Conservation (phyloP, 2,329 filamentous ascomycete species). For the Cladosporium oxysporum region DNA sequence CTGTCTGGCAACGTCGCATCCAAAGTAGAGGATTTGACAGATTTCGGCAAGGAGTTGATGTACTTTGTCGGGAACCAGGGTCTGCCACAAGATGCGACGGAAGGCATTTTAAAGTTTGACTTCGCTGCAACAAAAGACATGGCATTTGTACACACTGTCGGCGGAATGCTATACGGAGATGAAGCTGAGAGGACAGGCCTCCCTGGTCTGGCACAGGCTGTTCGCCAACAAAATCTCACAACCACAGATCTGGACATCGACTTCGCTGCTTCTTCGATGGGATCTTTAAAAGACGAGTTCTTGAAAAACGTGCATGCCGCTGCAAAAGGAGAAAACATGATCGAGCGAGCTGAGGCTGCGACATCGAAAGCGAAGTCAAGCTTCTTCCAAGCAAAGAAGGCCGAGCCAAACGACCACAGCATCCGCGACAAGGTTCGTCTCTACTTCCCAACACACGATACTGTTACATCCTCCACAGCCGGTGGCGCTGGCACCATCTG, state of each 20-base stretch:
- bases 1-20: constrained; percentile 38
- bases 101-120: constrained; percentile 76
- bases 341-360: constrained; percentile 12
- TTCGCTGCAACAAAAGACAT: constrained; percentile 71
- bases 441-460: constrained; percentile 77
- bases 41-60: constrained; percentile 69
- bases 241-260: constrained; percentile 49
- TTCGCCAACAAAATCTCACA: constrained; percentile 63
- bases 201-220: constrained; percentile 68
- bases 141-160: constrained; percentile 80
- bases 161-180: constrained; percentile 38
- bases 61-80: constrained; percentile 70
- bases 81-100: constrained; percentile 63
- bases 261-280: constrained; percentile 78
- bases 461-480: constrained; percentile 45
- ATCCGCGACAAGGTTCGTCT: constrained; percentile 63
- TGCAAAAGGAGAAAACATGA: constrained; percentile 50
- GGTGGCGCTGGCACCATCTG: constrained; percentile 77
- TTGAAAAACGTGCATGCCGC: constrained; percentile 62
- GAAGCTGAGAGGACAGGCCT: constrained; percentile 63
- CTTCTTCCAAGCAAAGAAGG: constrained; percentile 25
- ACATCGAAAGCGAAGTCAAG: constrained; percentile 22
- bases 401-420: constrained; percentile 24
- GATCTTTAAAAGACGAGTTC: constrained; percentile 69
- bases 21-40: constrained; percentile 42